These are phyloP conservation scores for Hordeum marinum DNA, from an alignment of 176 grass and related monocot genomes.

Conservation along the genomic window DNA sequence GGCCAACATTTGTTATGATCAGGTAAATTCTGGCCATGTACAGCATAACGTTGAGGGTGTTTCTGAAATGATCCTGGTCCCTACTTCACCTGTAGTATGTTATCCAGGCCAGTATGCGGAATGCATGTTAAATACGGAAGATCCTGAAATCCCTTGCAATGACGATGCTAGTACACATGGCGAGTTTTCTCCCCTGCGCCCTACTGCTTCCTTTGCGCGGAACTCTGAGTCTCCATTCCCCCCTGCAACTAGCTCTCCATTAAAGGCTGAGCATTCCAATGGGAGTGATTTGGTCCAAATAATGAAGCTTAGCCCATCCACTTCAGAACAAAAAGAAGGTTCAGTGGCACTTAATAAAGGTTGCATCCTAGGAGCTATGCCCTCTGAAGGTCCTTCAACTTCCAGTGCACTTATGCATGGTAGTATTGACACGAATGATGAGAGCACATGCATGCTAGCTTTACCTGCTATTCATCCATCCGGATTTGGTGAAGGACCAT, in stretches of 20 bases:
- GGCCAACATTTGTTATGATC: constrained; percentile 40
- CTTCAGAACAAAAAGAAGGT: constrained; percentile 41
- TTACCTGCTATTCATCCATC: constrained; percentile 30
- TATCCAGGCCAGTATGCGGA: constrained; percentile 21
- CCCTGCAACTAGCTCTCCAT: constrained; percentile 28
- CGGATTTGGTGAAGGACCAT: constrained; percentile 42
- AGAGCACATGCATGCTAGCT: constrained; percentile 34
- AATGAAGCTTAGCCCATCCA: constrained; percentile 30
- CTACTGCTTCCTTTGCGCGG: constrained; percentile 18
- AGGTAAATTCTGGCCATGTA: constrained; percentile 20
- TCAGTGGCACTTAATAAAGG: constrained; percentile 25
- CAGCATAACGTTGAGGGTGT: constrained; percentile 21
- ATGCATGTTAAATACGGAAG: constrained; percentile 55
- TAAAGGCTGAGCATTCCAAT: constrained; percentile 32
- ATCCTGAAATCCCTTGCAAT: constrained; percentile 70
- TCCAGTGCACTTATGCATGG: constrained; percentile 13
- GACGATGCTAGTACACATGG: constrained; percentile 34
- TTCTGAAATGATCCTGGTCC: constrained; percentile 35
- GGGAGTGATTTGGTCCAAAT: constrained; percentile 28
- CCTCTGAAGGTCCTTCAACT: constrained; percentile 32
- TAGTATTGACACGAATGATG: constrained; percentile 22
- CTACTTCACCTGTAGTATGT: constrained; percentile 31
- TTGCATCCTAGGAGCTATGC: constrained; percentile 30
- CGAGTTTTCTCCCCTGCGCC: constrained; percentile 21
- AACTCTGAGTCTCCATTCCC: constrained; percentile 26